Base-by-base conservation (phyloP, 495 filamentous ascomycete genomes). In the Aspergillus sclerotioniger region DNA sequence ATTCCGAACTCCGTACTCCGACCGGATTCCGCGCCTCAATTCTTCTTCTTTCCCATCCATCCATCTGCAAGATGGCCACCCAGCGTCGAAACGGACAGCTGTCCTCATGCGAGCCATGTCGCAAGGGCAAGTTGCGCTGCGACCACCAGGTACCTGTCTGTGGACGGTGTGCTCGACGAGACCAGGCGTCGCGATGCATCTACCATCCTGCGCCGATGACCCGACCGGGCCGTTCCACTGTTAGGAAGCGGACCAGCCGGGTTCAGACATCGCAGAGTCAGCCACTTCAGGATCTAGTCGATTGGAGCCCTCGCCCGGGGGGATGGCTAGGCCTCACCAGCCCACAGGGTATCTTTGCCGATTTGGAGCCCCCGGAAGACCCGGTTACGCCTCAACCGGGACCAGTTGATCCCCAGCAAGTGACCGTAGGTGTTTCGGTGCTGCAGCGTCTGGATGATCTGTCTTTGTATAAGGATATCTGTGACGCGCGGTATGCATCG, bases 31-130 rank as follows among this genome's bases (percentile, higher is more conserved):
- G n/a, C n/a, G n/a, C n/a, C n/a, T n/a, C n/a, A n/a, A n/a, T n/a
- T n/a, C n/a, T n/a, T n/a, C n/a, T n/a, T n/a, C n/a, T n/a, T n/a
- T n/a, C n/a, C n/a, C n/a, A n/a, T n/a, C n/a, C n/a, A n/a, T n/a
- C n/a, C n/a, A n/a, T n/a, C n/a, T n/a, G n/a, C n/a, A n/a, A n/a
- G n/a, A 33, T 39, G 35, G 35, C 35, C 35, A 39, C 35, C 35
- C 35, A 39, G 20, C 74, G 77, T 21, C 71, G 76, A 5, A 81
- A 80, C 68, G 76, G 78, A 8, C 74, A 76, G 39, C 67, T 64
- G 29, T 70, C 75, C 29, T 76, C 76, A 1, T 81, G 78, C 55
- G 75, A 82, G 72, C 75, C 77, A 13, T 81, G 78, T 57, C 70
- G 78, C 1, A 75, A 72, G 55, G 67, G 71, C 46, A 80, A 82